Evolutionary conservation across 179 eudicot genomes (phyloP).

Genomic region (Beta lomatogona): DNA sequence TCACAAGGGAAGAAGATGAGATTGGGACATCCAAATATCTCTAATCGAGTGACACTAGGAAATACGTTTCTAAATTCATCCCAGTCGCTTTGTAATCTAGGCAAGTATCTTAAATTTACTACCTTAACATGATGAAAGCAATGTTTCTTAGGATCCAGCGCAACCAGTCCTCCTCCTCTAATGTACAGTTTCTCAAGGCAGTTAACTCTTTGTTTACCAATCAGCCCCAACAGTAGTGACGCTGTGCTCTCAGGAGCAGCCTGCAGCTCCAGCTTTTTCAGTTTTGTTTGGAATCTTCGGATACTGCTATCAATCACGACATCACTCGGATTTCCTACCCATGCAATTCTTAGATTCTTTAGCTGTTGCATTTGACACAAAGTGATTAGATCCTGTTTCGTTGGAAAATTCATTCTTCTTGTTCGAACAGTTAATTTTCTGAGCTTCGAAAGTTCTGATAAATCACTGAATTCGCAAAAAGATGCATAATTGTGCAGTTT

Average conservation of each 20-base stretch:
- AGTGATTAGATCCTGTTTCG: background rate
- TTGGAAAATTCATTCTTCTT: slow-evolving; percentile 13
- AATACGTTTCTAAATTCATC: background rate
- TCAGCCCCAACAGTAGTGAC: background rate
- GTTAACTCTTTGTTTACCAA: background rate
- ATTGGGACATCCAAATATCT: slow-evolving; percentile 15
- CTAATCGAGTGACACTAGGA: background rate
- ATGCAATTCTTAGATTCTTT: background rate
- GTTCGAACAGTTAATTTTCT: slow-evolving; percentile 8
- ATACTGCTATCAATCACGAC: no score
- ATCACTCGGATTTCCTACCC: background rate
- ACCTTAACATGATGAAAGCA: background rate
- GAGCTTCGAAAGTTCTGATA: background rate
- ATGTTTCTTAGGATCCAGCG: background rate
- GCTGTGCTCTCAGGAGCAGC: background rate
- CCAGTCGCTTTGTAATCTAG: slow-evolving; percentile 3
- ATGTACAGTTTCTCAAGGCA: slow-evolving; percentile 7
- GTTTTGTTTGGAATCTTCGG: background rate
- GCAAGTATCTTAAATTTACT: slow-evolving; percentile 5
- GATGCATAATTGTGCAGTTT: no score
- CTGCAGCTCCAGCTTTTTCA: slow-evolving; percentile 15
- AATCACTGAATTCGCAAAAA: background rate
- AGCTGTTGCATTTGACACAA: background rate
- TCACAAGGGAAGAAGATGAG: slow-evolving; percentile 16
- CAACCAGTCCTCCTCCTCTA: slow-evolving; percentile 13